phyloP scores from a whole-genome alignment of 1,284 basidiomycete genomes.

The Pulveroboletus sp. region DNA sequence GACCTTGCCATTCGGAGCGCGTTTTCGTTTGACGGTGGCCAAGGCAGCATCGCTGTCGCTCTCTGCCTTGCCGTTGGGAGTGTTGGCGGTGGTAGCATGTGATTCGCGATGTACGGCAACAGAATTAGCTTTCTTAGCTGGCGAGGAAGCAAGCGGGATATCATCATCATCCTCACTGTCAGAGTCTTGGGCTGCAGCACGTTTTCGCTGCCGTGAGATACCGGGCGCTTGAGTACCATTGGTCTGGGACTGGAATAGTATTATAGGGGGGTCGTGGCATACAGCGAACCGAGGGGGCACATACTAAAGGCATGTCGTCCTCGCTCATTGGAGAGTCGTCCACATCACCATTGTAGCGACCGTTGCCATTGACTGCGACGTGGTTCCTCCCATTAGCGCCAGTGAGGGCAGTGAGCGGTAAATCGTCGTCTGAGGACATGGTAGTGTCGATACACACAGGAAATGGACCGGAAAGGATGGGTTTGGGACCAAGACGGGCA shows the following conservation, averaged over 20 bases:
- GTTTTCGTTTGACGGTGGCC: constrained; percentile 41
- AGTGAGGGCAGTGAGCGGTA: constrained; percentile 53
- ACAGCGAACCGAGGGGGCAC: constrained; percentile 27
- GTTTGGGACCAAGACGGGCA: not conserved
- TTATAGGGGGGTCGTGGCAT: constrained; percentile 18
- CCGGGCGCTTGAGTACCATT: constrained; percentile 41
- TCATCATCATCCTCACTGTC: constrained; percentile 79
- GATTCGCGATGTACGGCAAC: constrained; percentile 45
- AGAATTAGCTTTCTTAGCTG: constrained; percentile 51
- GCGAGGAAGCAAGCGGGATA: constrained; percentile 68
- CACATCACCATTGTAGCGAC: constrained; percentile 39
- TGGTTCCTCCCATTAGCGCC: constrained; percentile 40
- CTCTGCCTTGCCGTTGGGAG: constrained; percentile 44
- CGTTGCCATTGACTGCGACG: constrained; percentile 48
- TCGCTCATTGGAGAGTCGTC: constrained; percentile 60
- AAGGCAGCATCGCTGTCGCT: constrained; percentile 39
- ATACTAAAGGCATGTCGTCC: constrained; percentile 70
- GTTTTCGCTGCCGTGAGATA: constrained; percentile 57
- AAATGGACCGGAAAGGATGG: not conserved
- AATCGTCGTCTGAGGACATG: constrained; percentile 68
- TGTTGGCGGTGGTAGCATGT: constrained; percentile 38
- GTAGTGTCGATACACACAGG: constrained; percentile 31
- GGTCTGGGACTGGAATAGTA: constrained; percentile 45
- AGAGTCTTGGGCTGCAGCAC: constrained; percentile 55
- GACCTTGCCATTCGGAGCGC: constrained; percentile 41